These are phyloP conservation scores for Fraxinus anomala DNA, from an alignment of 257 asterid species.

Conservation along the genomic window DNA sequence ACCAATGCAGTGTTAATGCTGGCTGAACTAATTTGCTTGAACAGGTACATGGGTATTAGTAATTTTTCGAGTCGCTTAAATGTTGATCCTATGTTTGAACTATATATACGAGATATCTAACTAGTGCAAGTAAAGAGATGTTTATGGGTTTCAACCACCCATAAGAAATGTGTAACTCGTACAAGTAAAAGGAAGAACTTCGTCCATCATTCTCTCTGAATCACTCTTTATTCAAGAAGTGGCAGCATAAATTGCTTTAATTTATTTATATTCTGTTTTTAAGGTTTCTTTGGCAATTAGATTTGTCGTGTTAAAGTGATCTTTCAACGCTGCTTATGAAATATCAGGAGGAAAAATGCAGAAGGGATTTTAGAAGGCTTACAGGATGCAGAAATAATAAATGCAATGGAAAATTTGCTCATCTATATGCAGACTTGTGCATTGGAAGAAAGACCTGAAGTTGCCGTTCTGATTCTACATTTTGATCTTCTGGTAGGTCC, in stretches of 20 bases:
- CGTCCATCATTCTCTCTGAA: neutral
- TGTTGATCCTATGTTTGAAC: neutral
- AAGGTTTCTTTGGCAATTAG: constrained; percentile 5
- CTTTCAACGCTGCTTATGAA: constrained; percentile 1
- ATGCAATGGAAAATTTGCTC: constrained; percentile 48
- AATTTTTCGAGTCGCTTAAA: neutral
- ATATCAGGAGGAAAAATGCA: constrained; percentile 61
- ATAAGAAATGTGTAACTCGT: neutral
- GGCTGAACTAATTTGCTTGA: constrained; percentile 63
- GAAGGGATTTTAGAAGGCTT: constrained; percentile 49
- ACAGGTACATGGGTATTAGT: constrained; percentile 48
- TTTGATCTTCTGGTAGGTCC: constrained; percentile 66
- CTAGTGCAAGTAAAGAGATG: neutral
- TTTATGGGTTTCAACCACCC: neutral
- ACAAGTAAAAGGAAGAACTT: neutral
- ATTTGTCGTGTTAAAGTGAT: neutral
- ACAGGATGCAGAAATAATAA: constrained; percentile 41
- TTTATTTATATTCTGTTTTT: neutral
- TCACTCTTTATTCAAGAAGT: neutral
- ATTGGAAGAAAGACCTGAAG: constrained; percentile 51
- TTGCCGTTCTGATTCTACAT: constrained; percentile 63
- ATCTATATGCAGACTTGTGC: constrained; percentile 50
- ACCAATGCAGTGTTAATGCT: constrained; percentile 43
- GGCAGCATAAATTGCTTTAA: neutral
- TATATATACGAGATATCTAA: neutral